Percentiles rank a stretch among this genome's conserved stretches.
phyloP scores from a whole-genome alignment of 2,329 filamentous ascomycete genomes.

The Colletotrichum sp. region DNA sequence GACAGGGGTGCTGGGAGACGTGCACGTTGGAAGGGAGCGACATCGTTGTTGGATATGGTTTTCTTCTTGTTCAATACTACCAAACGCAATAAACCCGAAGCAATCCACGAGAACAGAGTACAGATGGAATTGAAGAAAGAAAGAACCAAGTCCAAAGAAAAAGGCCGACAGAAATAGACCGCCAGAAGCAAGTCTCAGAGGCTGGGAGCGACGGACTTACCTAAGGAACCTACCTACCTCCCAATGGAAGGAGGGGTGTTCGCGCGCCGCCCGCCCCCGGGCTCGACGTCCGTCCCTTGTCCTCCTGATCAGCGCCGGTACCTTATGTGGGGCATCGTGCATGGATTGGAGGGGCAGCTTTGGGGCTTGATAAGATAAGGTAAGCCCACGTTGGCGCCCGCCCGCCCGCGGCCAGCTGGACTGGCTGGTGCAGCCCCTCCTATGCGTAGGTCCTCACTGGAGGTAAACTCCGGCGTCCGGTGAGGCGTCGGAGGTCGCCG shows the following conservation, averaged over 20 bases:
- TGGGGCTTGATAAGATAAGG: constrained; percentile 16
- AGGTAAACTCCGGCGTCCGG: constrained; percentile 14
- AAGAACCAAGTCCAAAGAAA: background rate
- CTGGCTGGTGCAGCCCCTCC: background rate
- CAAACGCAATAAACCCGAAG: background rate
- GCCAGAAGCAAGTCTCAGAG: background rate
- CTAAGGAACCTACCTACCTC: background rate
- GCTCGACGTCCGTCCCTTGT: constrained; percentile 16
- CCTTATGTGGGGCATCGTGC: constrained; percentile 16
- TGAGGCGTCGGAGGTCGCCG: constrained; percentile 19
- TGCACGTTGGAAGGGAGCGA: constrained; percentile 68
- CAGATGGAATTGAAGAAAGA: background rate
- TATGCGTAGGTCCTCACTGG: background rate
- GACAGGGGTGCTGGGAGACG: constrained; percentile 84
- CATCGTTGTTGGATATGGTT: constrained; percentile 31
- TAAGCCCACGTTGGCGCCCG: background rate
- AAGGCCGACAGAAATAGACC: background rate
- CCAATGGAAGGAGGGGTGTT: constrained; percentile 5
- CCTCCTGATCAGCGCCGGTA: constrained; percentile 21
- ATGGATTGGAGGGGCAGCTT: constrained; percentile 7
- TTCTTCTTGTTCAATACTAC: background rate
- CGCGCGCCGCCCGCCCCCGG: background rate
- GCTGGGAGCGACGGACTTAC: background rate
- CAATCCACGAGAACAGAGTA: background rate
- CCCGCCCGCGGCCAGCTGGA: background rate